Percentiles rank a stretch among this genome's conserved stretches.
These are phyloP conservation scores for Suhomyces faveliae DNA, from an alignment of 805 yeast genomes.

Conservation along the genomic window DNA sequence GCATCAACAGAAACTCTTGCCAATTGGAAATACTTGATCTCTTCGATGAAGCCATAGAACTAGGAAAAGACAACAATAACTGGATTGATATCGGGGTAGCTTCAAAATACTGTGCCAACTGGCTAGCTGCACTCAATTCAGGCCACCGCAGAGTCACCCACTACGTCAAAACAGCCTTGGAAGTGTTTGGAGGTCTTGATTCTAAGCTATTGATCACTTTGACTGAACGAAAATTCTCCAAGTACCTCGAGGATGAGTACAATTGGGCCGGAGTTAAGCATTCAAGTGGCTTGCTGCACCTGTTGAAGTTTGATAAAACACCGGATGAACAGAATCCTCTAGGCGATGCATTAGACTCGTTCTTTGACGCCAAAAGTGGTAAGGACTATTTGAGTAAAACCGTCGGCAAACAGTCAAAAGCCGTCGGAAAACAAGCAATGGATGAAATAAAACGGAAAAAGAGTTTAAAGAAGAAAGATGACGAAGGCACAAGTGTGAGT, in stretches of 20 bases:
- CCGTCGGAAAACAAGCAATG: no score
- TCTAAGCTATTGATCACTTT: constrained; percentile 19
- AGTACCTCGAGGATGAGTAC: constrained; percentile 20
- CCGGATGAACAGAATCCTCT: background rate
- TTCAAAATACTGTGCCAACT: constrained; percentile 42
- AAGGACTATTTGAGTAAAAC: background rate
- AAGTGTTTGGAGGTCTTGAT: constrained; percentile 31
- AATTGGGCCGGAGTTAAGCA: constrained; percentile 31
- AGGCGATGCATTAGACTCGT: background rate
- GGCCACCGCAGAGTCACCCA: constrained; percentile 31
- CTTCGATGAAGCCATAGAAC: constrained; percentile 46
- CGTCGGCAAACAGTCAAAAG: no score
- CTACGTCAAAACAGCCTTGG: constrained; percentile 39
- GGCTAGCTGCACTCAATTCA: constrained; percentile 27
- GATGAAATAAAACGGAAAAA: background rate
- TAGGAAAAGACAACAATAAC: constrained; percentile 27
- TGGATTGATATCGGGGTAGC: constrained; percentile 41
- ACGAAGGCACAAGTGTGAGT: background rate
- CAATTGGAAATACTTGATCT: constrained; percentile 41
- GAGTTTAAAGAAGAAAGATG: background rate
- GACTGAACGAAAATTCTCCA: constrained; percentile 29
- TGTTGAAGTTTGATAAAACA: background rate
- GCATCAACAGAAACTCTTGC: constrained; percentile 15
- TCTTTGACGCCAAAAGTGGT: background rate
- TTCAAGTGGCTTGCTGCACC: background rate